phyloP scores from a whole-genome alignment of 306 rosid genomes.

The Mimosa pudica region DNA sequence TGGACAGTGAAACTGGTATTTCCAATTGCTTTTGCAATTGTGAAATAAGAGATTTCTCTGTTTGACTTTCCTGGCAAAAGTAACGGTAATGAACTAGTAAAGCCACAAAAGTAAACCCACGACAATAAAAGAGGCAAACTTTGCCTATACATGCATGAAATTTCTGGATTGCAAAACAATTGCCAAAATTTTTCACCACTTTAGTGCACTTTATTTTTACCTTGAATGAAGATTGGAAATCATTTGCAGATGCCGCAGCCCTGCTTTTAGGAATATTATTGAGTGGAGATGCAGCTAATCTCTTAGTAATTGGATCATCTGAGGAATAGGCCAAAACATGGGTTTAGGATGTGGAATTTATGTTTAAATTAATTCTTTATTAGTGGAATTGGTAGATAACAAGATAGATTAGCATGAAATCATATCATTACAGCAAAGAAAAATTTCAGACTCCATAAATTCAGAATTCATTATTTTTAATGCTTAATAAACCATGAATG shows the following conservation, averaged over 20 bases:
- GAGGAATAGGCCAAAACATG: constrained; percentile 37
- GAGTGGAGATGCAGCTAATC: constrained; percentile 59
- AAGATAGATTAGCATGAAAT: neutral
- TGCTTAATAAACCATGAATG: constrained; percentile 24
- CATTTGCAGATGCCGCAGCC: constrained; percentile 46
- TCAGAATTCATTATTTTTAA: constrained; percentile 21
- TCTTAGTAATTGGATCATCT: constrained; percentile 89
- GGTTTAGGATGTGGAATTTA: constrained; percentile 20
- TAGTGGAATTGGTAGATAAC: neutral
- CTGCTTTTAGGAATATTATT: constrained; percentile 61
- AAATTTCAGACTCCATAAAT: neutral
- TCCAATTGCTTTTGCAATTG: constrained; percentile 71
- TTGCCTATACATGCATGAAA: constrained; percentile 7
- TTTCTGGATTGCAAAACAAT: neutral
- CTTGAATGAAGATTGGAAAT: constrained; percentile 56
- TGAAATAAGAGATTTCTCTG: constrained; percentile 59
- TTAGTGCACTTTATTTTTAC: constrained; percentile 34
- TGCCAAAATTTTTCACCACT: neutral
- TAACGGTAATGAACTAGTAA: constrained; percentile 19
- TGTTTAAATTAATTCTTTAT: neutral
- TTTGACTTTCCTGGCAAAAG: constrained; percentile 58
- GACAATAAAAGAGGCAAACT: constrained; percentile 15
- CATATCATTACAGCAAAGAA: neutral
- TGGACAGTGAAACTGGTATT: constrained; percentile 61
- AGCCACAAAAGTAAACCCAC: constrained; percentile 18